phyloP scores from a whole-genome alignment of 176 grass and related monocot species.

The Triticum aestivum region DNA sequence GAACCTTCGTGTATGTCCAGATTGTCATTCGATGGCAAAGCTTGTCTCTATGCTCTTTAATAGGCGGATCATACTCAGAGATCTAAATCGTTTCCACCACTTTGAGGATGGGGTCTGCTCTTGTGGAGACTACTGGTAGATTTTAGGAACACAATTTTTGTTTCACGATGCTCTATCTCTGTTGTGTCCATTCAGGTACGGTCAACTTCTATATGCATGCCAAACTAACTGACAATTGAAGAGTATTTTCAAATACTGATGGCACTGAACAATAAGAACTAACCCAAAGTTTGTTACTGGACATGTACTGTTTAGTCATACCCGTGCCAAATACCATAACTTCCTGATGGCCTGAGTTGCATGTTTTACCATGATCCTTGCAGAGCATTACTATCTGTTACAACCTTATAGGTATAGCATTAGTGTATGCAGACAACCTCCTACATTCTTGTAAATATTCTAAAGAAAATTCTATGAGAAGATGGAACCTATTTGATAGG shows the following conservation, averaged over 20 bases:
- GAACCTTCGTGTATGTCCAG: constrained; percentile 70
- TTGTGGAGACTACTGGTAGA: constrained; percentile 76
- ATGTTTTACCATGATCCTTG: constrained; percentile 1
- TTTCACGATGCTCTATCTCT: background rate
- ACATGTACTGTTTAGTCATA: background rate
- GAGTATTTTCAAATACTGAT: background rate
- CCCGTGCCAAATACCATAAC: background rate
- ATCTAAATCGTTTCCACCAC: constrained; percentile 74
- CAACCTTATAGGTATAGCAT: background rate
- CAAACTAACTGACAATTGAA: background rate
- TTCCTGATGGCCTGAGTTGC: background rate
- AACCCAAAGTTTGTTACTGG: background rate
- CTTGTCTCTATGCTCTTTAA: constrained; percentile 63
- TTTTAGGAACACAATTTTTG: constrained; percentile 8
- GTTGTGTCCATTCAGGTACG: constrained; percentile 27
- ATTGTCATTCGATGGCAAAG: constrained; percentile 76
- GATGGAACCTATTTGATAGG: background rate
- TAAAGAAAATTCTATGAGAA: too few species aligned
- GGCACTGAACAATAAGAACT: background rate
- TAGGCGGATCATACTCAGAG: constrained; percentile 72
- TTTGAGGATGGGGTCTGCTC: constrained; percentile 66
- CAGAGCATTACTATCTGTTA: background rate
- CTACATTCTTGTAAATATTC: background rate
- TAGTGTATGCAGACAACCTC: background rate
- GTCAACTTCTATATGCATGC: constrained; percentile 34